Evolutionary conservation across 2,329 filamentous ascomycete genomes (phyloP).

Genomic region (Falciphora oryzae): DNA sequence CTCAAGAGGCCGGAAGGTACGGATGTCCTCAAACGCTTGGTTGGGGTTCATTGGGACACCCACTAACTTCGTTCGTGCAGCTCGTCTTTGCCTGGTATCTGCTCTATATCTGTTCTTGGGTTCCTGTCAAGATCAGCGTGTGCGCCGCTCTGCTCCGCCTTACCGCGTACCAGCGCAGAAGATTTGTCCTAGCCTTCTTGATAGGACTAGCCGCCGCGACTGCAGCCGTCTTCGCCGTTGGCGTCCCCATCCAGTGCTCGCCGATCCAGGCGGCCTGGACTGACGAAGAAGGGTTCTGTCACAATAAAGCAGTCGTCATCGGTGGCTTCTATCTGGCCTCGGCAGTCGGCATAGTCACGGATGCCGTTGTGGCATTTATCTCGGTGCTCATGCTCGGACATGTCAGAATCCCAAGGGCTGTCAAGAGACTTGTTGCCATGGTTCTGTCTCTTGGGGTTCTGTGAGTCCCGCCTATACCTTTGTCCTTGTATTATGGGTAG

Average conservation of each 20-base stretch:
- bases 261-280: background rate
- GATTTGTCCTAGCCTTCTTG: background rate
- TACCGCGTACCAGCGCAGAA: background rate
- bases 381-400: slow-evolving; percentile 22
- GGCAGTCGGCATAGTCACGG: slow-evolving; percentile 1
- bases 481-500: background rate
- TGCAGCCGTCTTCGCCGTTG: background rate
- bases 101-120: background rate
- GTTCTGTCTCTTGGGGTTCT: background rate
- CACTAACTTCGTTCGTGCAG: background rate
- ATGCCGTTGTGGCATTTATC: slow-evolving; percentile 18
- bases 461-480: background rate
- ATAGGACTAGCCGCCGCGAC: background rate
- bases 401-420: slow-evolving; percentile 19
- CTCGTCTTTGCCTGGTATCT: background rate
- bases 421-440: slow-evolving; percentile 8
- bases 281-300: no score
- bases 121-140: slow-evolving; percentile 2
- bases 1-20: background rate
- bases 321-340: slow-evolving; percentile 1
- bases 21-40: background rate
- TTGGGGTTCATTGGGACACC: background rate
- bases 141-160: slow-evolving; percentile 5
- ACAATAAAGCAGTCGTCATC: background rate
- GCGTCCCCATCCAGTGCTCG: background rate